A percentile compares a stretch with the other conserved stretches of the same genome.
Evolutionary conservation across 2,329 filamentous ascomycete genomes (phyloP).

Genomic region (Alternaria sp.): DNA sequence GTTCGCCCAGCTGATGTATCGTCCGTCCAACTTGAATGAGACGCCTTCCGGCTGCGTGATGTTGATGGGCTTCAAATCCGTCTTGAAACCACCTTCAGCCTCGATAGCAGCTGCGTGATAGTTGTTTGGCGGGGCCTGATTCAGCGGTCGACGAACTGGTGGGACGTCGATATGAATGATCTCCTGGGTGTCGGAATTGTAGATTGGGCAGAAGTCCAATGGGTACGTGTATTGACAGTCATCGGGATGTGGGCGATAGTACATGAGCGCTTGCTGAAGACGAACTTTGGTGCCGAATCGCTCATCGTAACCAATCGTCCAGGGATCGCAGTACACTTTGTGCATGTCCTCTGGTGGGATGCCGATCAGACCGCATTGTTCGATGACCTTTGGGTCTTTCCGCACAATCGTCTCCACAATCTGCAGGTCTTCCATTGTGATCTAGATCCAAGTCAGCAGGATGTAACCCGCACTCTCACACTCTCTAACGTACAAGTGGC

Average conservation of each 20-base stretch:
- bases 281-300: slow-evolving; percentile 79
- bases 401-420: slow-evolving; percentile 78
- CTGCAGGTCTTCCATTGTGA: slow-evolving; percentile 89
- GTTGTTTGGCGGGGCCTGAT: slow-evolving; percentile 74
- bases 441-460: slow-evolving; percentile 54
- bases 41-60: slow-evolving; percentile 90
- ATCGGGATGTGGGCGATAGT: slow-evolving; percentile 85
- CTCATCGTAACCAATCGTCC: slow-evolving; percentile 95
- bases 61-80: slow-evolving; percentile 82
- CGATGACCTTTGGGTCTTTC: slow-evolving; percentile 83
- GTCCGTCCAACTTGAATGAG: slow-evolving; percentile 78
- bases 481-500: slow-evolving; percentile 67
- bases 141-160: slow-evolving; percentile 75
- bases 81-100: slow-evolving; percentile 75
- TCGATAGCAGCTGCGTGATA: slow-evolving; percentile 79
- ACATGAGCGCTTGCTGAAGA: slow-evolving; percentile 93
- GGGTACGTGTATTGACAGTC: slow-evolving; percentile 91
- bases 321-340: slow-evolving; percentile 95
- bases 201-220: slow-evolving; percentile 93
- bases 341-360: slow-evolving; percentile 85
- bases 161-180: slow-evolving; percentile 87
- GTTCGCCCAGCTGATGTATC: slow-evolving; percentile 86
- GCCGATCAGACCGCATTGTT: slow-evolving; percentile 84
- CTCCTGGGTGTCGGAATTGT: slow-evolving; percentile 77
- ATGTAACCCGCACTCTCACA: too few relatives aligned